Evolutionary conservation across 2,329 filamentous ascomycete genomes (phyloP), one percentile per base, ranked within the genome.

Genomic region (Graphium sp.): DNA sequence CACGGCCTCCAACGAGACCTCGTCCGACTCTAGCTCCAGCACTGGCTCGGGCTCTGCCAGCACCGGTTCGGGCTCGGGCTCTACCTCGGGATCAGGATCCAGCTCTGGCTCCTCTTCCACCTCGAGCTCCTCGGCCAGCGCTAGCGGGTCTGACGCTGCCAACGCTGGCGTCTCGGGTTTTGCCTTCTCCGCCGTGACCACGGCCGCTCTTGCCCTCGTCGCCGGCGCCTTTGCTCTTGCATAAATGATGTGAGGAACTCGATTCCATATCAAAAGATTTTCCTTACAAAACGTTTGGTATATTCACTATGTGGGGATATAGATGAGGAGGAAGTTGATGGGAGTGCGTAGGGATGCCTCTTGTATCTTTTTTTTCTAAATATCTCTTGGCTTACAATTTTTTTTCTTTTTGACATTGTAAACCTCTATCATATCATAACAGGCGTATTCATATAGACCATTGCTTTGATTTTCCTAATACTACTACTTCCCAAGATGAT

Each of bases 221-320:
- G 30, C 25, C 18, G 30, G 24, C 7, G 5, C 28, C 30, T 32
- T 32, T 17, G 24, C 30, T 12, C 17, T 32, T 13, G 19, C 28
- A 15, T 32, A 32, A 32, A 18, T 16, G 5, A 18, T 5, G 23
- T 22, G 8, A n/a, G 8, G 22, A n/a, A 23, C 5, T 7, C 14
- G 5, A 7, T n/a, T 11, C n/a, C n/a, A 13, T 13, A 23, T 23
- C 22, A 6, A 5, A 23, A 23, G 22, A 11, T n/a, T 23, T 5
- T 11, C 11, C 11, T 13, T n/a, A 13, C 11, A 11, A 13, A 11
- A 23, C 22, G 5, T 7, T 13, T 23, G 7, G 14, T 11, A 5
- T 5, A 13, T 5, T n/a, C 7, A 23, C 22, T 11, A 23, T 23
- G 11, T 11, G 5, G 11, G 22, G 11, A 13, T 23, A 11, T 11